Base-by-base conservation (phyloP, 78 protist species). In the Mantamonas sphyraenae region DNA sequence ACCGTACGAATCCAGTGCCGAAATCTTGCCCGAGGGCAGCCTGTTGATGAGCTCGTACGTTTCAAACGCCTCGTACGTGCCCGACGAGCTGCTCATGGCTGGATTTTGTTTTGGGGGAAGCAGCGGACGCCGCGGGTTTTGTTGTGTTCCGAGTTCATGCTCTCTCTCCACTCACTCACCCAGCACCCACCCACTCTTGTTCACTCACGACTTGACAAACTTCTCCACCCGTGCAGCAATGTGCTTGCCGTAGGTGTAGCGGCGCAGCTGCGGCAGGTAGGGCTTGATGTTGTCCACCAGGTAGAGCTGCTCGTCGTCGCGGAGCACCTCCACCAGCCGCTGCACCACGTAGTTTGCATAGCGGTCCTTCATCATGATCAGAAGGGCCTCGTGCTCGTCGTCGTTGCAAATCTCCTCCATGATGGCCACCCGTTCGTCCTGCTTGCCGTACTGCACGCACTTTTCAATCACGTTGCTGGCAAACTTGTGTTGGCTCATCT, bases 301-400 rank as follows among this genome's bases (percentile, higher is more conserved):
- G 19, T 1, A 0, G 2, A 1, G 26, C 45, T 66, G 65, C 60
- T 69, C 82, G 26, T 67, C 26, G 37, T 74, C 71, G 43, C 22
- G 20, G 17, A 51, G 35, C 20, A 71, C 76, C 26, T 92, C 94
- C 51, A 93, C 30, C 31, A 93, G 76, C 65, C 80, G 88, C 76
- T 94, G 97, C 34, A 93, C 80, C 45, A 93, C 97, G 65, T 91
- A 93, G 80, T 93, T 93, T 31, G 94, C 97, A 65, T 74, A 93
- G 62, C 79, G 89, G 68, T 93, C 97, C 64, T 84, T 88, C 59
- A 93, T 71, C 74, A 93, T 76, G 8, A 57, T 2, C 24, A 17
- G 65, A 40, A 73, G 81, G 10, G 68, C 30, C 47, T 0, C 26
- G 26, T 17, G 60, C 81, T 39, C 60, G 56, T 38, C 28, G 26